Percentiles rank a stretch among this genome's conserved stretches.
These are phyloP conservation scores for Skeletonema tropicum DNA, from an alignment of 108 stramenopile genomes.

Conservation along the genomic window DNA sequence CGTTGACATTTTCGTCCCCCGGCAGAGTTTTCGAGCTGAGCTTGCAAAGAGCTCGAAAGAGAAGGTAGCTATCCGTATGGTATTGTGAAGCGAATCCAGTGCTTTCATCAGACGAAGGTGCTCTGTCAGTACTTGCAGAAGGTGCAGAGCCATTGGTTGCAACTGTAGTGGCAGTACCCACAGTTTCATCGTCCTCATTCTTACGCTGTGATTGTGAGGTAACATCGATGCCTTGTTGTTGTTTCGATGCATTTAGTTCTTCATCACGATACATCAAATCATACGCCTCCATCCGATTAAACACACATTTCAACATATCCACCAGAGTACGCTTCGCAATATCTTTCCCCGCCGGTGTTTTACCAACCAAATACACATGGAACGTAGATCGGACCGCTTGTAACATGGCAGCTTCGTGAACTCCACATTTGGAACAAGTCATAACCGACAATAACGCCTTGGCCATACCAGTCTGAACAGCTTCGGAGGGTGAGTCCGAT, in stretches of 20 bases:
- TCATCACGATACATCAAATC: slow-evolving; percentile 46
- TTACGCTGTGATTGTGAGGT: not conserved
- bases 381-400: slow-evolving; percentile 89
- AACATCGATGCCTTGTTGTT: not conserved
- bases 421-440: slow-evolving; percentile 77
- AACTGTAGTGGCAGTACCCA: slow-evolving; percentile 18
- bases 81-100: slow-evolving; percentile 77
- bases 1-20: slow-evolving; percentile 59
- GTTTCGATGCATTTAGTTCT: not conserved
- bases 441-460: slow-evolving; percentile 63
- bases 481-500: slow-evolving; percentile 48
- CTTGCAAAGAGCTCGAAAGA: slow-evolving; percentile 96
- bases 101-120: slow-evolving; percentile 7
- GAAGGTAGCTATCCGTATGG: slow-evolving; percentile 94
- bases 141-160: slow-evolving; percentile 23
- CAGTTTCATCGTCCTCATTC: slow-evolving; percentile 25
- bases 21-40: slow-evolving; percentile 86
- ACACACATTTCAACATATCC: slow-evolving; percentile 91
- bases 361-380: slow-evolving; percentile 93
- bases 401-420: slow-evolving; percentile 94
- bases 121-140: not conserved
- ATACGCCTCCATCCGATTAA: slow-evolving; percentile 92
- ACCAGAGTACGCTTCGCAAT: slow-evolving; percentile 86
- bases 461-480: slow-evolving; percentile 61
- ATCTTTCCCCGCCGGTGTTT: slow-evolving; percentile 69